These are phyloP conservation scores for Claviceps africana DNA, from an alignment of 2,329 filamentous ascomycete species.

Conservation along the genomic window DNA sequence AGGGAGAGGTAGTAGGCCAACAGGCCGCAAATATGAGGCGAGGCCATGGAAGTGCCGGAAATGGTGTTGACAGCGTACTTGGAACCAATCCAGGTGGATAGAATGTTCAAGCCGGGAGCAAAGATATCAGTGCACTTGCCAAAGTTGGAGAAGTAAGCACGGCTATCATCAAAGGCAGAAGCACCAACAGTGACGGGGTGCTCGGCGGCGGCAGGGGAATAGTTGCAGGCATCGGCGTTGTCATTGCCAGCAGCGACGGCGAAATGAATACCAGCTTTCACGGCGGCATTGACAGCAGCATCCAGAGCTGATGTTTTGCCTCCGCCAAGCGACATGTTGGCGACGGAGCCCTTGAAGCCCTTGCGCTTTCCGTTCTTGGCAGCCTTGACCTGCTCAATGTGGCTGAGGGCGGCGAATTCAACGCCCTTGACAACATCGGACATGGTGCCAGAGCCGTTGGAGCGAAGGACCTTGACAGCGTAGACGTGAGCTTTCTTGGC, in stretches of 20 bases:
- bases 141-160: conserved; percentile 99
- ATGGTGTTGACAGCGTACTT: conserved; percentile 96
- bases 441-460: conserved; percentile 97
- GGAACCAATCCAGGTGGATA: conserved; percentile 97
- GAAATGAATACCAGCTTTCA: conserved; percentile 86
- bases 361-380: conserved; percentile 83
- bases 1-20: conserved; percentile 96
- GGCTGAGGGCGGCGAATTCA: conserved; percentile 76
- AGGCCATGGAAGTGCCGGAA: conserved; percentile 98
- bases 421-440: conserved; percentile 97
- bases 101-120: conserved; percentile 88
- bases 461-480: conserved; percentile 95
- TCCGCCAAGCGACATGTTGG: conserved; percentile 98
- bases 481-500: conserved; percentile 97
- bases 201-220: conserved; percentile 85
- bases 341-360: conserved; percentile 96
- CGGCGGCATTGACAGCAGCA: conserved; percentile 83
- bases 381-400: conserved; percentile 58
- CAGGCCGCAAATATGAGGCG: conserved; percentile 90
- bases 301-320: conserved; percentile 92
- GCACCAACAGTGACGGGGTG: conserved; percentile 94
- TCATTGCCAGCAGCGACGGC: conserved; percentile 97
- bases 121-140: conserved; percentile 99
- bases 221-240: conserved; percentile 97
- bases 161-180: conserved; percentile 82